A percentile compares a stretch with the other conserved stretches of the same genome.
Conservation (phyloP, 129 eudicot species). For the Tanacetum coccineum region DNA sequence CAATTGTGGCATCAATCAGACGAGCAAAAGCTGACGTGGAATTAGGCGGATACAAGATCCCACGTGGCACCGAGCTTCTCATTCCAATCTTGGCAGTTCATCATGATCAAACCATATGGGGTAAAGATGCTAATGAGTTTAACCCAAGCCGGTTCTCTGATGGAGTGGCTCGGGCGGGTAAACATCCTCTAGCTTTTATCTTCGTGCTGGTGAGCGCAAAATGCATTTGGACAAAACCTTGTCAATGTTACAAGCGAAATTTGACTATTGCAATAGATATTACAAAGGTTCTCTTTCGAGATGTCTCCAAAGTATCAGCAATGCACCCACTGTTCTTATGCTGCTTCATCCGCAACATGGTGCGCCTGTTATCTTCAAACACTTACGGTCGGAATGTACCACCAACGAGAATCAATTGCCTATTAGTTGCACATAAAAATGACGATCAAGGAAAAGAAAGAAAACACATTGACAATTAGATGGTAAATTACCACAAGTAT, state of each 20-base stretch:
- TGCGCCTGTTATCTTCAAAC: conserved; percentile 61
- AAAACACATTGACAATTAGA: neutral
- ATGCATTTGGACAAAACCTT: conserved; percentile 83
- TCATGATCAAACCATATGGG: conserved; percentile 83
- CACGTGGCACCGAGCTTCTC: conserved; percentile 70
- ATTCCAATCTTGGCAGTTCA: conserved; percentile 82
- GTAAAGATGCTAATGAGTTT: conserved; percentile 71
- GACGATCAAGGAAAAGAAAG: neutral
- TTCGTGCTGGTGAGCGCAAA: conserved; percentile 77
- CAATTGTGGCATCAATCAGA: conserved; percentile 70
- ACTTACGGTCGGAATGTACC: conserved; percentile 26
- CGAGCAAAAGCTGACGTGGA: conserved; percentile 64
- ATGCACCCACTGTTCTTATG: conserved; percentile 78
- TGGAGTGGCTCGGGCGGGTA: conserved; percentile 84
- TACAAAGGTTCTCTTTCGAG: conserved; percentile 56
- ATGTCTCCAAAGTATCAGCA: conserved; percentile 68
- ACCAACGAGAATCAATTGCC: conserved; percentile 20
- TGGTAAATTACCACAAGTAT: conserved; percentile 22
- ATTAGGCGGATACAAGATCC: conserved; percentile 63
- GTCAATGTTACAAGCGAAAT: conserved; percentile 76
- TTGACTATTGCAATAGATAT: conserved; percentile 60
- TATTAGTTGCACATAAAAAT: conserved; percentile 9
- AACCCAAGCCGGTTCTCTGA: conserved; percentile 68
- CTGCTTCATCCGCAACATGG: conserved; percentile 82
- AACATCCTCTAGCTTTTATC: conserved; percentile 69